Base-by-base conservation (phyloP, 2,329 filamentous ascomycete species). In the Exophiala mesophila region DNA sequence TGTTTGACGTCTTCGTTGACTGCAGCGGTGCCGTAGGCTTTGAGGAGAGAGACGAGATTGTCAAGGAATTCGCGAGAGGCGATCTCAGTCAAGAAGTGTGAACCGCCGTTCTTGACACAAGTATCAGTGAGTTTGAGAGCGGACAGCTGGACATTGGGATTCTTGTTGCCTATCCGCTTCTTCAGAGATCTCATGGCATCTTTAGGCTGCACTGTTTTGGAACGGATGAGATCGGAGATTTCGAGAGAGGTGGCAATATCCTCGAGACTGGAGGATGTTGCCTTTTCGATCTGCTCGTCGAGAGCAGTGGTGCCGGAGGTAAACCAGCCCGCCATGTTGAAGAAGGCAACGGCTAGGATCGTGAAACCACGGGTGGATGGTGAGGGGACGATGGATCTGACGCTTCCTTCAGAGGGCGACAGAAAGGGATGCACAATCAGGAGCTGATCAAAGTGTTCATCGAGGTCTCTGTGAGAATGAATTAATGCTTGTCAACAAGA, bases 61-160 rank as follows among this genome's bases (percentile, higher is more conserved):
- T 98, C 92, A 85, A 98, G 94, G 60, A 97, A 98, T 69, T 98
- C 92, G 52, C 89, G 81, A 13, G 90, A 96, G 29, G 92, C 90
- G 56, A 98, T 92, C 69, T 98, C 92, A 54, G 82, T 77, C 36
- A 98, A 81, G 65, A 98, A 98, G 67, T 98, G 92, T 28, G 84
- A 78, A 55, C 92, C 92, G 46, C 92, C 92, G 72, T 98, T 98
- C 71, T 98, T 98, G 49, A 97, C 88, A 63, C 92, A 98, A 1
- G 92, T 97, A 69, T 98, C 92, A 53, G 89, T 95, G 58, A 98
- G 88, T 65, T 92, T 94, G 41, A 98, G 70, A n/a, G 92, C 85
- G 56, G 89, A 92, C 24, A 98, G 74, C 70, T 98, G 92, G 24
- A 92, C 83, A 64, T 98, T 98, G 24, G 92, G 92, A 61, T 98